These are phyloP conservation scores for Nicotiana benthamiana DNA, from an alignment of 257 asterid species.

Conservation along the genomic window DNA sequence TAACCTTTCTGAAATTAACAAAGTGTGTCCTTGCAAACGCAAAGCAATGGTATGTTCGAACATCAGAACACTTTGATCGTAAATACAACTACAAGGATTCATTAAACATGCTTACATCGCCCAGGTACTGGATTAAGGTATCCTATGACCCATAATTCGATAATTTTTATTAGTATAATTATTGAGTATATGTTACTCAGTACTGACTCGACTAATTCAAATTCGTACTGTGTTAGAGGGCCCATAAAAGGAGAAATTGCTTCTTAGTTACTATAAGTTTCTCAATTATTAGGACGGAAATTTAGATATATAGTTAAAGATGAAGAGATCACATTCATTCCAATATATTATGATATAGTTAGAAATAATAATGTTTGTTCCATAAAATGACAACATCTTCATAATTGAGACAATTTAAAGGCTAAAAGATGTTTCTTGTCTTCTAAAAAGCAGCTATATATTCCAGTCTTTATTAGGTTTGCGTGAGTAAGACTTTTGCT, in stretches of 20 bases:
- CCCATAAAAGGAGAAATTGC: no score
- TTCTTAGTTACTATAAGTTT: no score
- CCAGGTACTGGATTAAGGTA: neutral
- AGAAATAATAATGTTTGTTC: slow-evolving; percentile 3
- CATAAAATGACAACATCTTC: neutral
- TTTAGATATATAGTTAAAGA: no score
- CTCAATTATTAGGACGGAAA: no score
- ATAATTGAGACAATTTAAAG: neutral
- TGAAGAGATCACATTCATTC: neutral
- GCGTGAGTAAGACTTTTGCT: neutral
- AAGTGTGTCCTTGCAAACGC: no score
- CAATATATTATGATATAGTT: neutral
- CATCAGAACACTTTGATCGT: no score
- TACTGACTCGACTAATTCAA: neutral
- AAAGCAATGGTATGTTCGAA: no score
- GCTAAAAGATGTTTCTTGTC: neutral
- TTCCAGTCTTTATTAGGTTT: neutral
- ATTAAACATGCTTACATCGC: no score
- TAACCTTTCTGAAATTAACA: no score
- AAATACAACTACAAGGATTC: no score
- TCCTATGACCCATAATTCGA: neutral
- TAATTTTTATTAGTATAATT: neutral
- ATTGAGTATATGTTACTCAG: neutral
- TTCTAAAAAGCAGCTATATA: no score
- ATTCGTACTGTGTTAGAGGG: neutral